phyloP scores from a whole-genome alignment of 2,329 filamentous ascomycete species.

The Trichoderma asperellum region DNA sequence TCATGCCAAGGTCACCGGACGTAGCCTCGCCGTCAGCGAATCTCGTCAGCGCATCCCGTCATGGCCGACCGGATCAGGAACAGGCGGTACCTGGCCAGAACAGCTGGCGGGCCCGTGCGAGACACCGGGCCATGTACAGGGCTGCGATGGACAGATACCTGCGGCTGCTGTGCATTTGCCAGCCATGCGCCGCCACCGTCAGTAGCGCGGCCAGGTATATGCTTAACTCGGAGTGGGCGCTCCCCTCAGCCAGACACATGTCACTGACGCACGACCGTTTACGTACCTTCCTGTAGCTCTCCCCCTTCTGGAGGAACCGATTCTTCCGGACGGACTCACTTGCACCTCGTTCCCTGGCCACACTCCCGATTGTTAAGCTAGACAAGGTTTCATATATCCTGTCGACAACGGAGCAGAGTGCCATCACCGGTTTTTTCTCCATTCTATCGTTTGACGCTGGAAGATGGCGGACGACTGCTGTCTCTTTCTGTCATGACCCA shows the following conservation, averaged over 20 bases:
- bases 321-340: slow-evolving; percentile 28
- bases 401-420: neutral
- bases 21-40: slow-evolving; percentile 25
- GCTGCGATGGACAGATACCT: slow-evolving; percentile 21
- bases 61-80: slow-evolving; percentile 24
- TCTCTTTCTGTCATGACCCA: slow-evolving; percentile 26
- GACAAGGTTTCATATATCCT: slow-evolving; percentile 11
- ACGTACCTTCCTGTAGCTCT: slow-evolving; percentile 23
- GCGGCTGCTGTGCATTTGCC: neutral
- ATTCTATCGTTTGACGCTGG: neutral
- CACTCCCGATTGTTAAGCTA: slow-evolving; percentile 21
- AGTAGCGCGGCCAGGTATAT: slow-evolving; percentile 3
- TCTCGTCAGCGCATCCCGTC: slow-evolving; percentile 26
- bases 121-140: slow-evolving; percentile 13
- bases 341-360: slow-evolving; percentile 14
- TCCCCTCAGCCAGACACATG: slow-evolving; percentile 19
- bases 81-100: slow-evolving; percentile 26
- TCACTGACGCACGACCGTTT: neutral
- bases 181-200: neutral
- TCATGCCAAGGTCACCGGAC: slow-evolving; percentile 13
- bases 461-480: slow-evolving; percentile 25
- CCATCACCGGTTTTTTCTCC: neutral
- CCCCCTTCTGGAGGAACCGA: slow-evolving; percentile 21
- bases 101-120: slow-evolving; percentile 23
- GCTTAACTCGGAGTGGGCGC: slow-evolving; percentile 18